Conservation (phyloP, 2,329 filamentous ascomycete genomes). For the Aureobasidium uvarum region DNA sequence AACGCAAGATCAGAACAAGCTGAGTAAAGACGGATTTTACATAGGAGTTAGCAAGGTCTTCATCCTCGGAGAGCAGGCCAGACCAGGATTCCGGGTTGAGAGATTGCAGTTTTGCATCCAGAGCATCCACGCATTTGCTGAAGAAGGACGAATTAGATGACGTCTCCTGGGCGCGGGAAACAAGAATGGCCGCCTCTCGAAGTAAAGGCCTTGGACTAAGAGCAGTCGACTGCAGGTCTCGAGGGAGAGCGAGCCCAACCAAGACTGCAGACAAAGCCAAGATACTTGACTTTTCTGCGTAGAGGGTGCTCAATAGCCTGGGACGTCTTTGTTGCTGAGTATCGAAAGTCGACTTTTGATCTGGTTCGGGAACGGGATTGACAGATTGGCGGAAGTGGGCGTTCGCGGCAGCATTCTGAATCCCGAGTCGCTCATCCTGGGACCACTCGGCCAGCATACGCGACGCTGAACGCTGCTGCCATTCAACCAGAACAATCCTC, state of each 20-base stretch:
- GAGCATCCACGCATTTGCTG: conserved; percentile 31
- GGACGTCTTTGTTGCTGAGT: conserved; percentile 19
- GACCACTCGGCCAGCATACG: conserved; percentile 70
- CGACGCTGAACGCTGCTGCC: conserved; percentile 72
- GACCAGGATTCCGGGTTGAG: conserved; percentile 49
- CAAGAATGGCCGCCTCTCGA: not conserved
- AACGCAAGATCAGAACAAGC: conserved; percentile 59
- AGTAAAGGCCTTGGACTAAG: not conserved
- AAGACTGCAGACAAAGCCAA: conserved; percentile 17
- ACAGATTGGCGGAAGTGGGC: conserved; percentile 46
- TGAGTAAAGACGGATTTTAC: conserved; percentile 64
- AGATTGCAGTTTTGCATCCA: conserved; percentile 38
- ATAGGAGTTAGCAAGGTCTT: conserved; percentile 62
- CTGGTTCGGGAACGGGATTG: not conserved
- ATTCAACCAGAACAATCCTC: conserved; percentile 76
- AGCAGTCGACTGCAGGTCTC: conserved; percentile 16
- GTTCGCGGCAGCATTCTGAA: conserved; percentile 70
- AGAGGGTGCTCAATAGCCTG: conserved; percentile 12
- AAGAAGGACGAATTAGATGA: conserved; percentile 31
- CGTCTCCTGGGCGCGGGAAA: conserved; percentile 16
- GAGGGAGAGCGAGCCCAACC: conserved; percentile 11
- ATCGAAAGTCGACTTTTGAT: conserved; percentile 18
- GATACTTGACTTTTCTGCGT: conserved; percentile 16
- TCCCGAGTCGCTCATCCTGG: conserved; percentile 71
- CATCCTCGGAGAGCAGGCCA: conserved; percentile 50